Evolutionary conservation across 2,329 filamentous ascomycete genomes (phyloP), one percentile per base, ranked within the genome.

Genomic region (Fusarium tanahbumbuense): DNA sequence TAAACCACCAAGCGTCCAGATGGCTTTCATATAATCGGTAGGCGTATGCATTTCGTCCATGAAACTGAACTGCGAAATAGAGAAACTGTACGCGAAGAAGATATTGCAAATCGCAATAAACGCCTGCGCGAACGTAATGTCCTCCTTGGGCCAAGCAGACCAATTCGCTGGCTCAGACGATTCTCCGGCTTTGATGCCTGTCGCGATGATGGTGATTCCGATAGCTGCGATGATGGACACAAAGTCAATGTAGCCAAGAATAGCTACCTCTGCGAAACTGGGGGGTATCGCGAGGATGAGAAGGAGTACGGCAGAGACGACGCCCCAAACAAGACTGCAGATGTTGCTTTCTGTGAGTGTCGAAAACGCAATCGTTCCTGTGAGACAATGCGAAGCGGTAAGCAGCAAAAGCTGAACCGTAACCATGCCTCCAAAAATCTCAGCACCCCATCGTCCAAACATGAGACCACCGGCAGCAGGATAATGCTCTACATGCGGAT

Each of bases 321-420:
- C 75, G 10, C 78, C 77, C 63, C 81, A 82, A 49, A 79, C 76
- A 52, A 83, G 74, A 48, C 78, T 77, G 76, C 81, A 83, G 8
- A 77, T 60, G 28, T 72, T 84, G 70, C 89, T 84, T 4, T 85
- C 78, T 1, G 88, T 90, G 45, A 92, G 79, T 25, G 83, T 87
- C 67, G 88, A 88, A 78, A 91, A 85, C 67, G 89, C 89, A 65
- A 91, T 88, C 15, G 84, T 84, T 70, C 91, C 91, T 1, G 88
- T 90, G 55, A 92, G 80, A 45, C 91, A 81, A 77, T 92, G 91
- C n/a, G 88, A 89, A 18, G 85, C 88, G 78, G 89, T 88, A 73
- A 90, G 85, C 77, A 92, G 91, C 37, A 90, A 76, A 9, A 92
- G 80, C 76, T 91, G 87, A 11, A 91, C 76, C 6, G 85, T 79